Evolutionary conservation across 192 early-diverging fungal genomes (phyloP).

Genomic region (Funneliformis geosporum): DNA sequence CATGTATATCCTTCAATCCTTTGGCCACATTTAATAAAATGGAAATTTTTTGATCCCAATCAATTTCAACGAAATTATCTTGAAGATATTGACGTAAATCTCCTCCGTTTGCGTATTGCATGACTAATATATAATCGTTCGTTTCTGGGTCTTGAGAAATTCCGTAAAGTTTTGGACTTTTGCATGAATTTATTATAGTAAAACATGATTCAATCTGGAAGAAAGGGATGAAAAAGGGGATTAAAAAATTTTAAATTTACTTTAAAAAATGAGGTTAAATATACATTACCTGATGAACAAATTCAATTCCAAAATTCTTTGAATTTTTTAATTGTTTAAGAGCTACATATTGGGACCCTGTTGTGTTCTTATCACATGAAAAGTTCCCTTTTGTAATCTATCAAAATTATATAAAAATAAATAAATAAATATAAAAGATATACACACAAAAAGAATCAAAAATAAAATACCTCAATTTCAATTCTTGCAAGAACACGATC

Average conservation of each 20-base stretch:
- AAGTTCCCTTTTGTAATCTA: not conserved
- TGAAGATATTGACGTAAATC: not conserved
- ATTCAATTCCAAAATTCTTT: too few relatives aligned
- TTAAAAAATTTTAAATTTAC: too few relatives aligned
- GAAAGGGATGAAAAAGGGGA: too few relatives aligned
- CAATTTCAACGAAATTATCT: not conserved
- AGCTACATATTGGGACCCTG: not conserved
- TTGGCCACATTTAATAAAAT: not conserved
- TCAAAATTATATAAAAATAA: not conserved
- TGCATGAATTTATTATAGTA: not conserved
- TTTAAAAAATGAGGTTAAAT: too few relatives aligned
- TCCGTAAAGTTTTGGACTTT: not conserved
- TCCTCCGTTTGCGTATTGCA: constrained; percentile 4
- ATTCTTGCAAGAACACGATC: too few relatives aligned
- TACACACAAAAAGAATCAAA: too few relatives aligned
- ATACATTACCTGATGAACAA: too few relatives aligned
- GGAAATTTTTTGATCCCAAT: not conserved
- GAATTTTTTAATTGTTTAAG: not conserved
- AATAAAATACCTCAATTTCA: too few relatives aligned
- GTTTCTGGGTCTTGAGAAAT: constrained; percentile 2
- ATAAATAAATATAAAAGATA: not conserved
- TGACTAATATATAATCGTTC: not conserved
- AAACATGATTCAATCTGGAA: not conserved
- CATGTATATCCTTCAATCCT: not conserved
- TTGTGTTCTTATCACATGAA: not conserved